Evolutionary conservation across 2,329 filamentous ascomycete genomes (phyloP).

Genomic region (Fusarium palustre): DNA sequence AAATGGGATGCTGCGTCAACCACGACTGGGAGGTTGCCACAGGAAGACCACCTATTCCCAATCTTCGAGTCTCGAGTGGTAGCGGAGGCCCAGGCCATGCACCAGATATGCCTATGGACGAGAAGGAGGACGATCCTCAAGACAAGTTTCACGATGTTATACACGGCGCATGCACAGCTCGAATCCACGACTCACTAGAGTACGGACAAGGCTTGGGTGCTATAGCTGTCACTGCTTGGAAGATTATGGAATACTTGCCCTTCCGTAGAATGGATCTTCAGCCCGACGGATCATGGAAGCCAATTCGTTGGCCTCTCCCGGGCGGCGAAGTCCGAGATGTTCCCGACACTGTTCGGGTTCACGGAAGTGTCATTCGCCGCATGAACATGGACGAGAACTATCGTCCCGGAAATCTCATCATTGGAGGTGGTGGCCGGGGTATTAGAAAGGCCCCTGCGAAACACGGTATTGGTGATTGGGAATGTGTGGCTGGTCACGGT

Average conservation of each 20-base stretch:
- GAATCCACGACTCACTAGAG: slow-evolving; percentile 77
- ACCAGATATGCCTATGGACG: slow-evolving; percentile 39
- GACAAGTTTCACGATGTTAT: slow-evolving; percentile 68
- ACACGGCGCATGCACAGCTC: slow-evolving; percentile 64
- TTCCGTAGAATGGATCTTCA: slow-evolving; percentile 85
- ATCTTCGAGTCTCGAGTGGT: slow-evolving; percentile 47
- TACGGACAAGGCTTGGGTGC: slow-evolving; percentile 69
- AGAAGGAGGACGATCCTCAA: slow-evolving; percentile 38
- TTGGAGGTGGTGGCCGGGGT: slow-evolving; percentile 82
- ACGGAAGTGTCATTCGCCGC: slow-evolving; percentile 78
- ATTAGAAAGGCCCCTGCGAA: slow-evolving; percentile 69
- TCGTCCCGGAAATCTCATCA: slow-evolving; percentile 81
- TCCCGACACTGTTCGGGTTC: slow-evolving; percentile 75
- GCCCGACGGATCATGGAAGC: slow-evolving; percentile 78
- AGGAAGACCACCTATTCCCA: slow-evolving; percentile 45
- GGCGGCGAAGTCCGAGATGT: slow-evolving; percentile 83
- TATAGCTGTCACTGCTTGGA: slow-evolving; percentile 74
- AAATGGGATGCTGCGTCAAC: slow-evolving; percentile 67
- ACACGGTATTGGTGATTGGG: slow-evolving; percentile 79
- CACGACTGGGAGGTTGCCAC: slow-evolving; percentile 12
- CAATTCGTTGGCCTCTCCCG: slow-evolving; percentile 83
- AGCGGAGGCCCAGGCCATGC: slow-evolving; percentile 37
- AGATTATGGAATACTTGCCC: slow-evolving; percentile 83
- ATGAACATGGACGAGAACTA: slow-evolving; percentile 74
- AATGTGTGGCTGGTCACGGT: slow-evolving; percentile 71